Evolutionary conservation across 2,329 filamentous ascomycete species (phyloP), one percentile per base, ranked within the genome.

Genomic region (Lizonia empirigonia): DNA sequence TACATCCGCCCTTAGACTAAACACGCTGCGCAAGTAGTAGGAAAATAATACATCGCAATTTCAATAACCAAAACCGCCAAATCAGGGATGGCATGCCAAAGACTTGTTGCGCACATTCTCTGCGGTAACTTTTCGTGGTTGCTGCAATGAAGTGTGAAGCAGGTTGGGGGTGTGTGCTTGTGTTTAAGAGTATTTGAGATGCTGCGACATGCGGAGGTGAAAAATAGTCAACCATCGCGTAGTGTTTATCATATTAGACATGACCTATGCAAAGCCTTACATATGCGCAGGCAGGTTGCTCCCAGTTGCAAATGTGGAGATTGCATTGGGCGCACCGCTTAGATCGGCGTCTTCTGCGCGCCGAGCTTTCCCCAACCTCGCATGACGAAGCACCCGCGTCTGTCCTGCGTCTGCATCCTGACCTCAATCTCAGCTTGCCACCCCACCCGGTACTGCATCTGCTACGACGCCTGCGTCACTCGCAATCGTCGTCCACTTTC

Each of bases 1-100:
- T 62, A 63, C 48, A 69, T 73, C 69, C 69, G 62, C 67, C 49
- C 44, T 57, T 73, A 73, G 70, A 73, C 63, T 72, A 67, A 55
- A 65, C 58, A 56, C 53, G 60, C 59, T 65, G 64, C 65, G 59
- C 63, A 55, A 63, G 63, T 65, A 61, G 63, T 64, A 57, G 56
- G 49, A 58, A 67, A 63, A 69, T 59, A 62, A 68, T 36, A 41
- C 19, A 41, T 44, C 38, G 27, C 41, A 33, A 49, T 50, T n/a
- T 44, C 29, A 44, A 34, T 15, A n/a, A 36, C 1, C 13, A 7
- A 1, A 15, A 4, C 19, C 10, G 13, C 20, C 19, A 12, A n/a
- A 8, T n/a, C 29, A 30, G 5, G 7, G 13, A n/a, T 30, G 29
- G 13, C 29, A 30, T 30, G 29, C 24, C 6, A 26, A 26, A 6